Base-by-base conservation (phyloP, 1,139 yeast genomes). In the Yamadazyma sp. region DNA sequence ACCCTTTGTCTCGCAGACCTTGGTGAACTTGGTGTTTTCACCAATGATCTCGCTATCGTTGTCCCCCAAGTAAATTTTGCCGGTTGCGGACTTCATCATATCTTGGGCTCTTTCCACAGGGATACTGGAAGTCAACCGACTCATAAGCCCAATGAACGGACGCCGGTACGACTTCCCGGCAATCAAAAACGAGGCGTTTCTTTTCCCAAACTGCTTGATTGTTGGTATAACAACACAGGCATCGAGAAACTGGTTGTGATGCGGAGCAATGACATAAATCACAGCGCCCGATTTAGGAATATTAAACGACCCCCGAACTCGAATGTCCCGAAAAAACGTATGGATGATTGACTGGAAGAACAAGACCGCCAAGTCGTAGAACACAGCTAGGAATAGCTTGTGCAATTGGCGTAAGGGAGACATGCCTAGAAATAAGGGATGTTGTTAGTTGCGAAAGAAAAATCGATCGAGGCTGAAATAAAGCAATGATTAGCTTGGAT, bases 41-140 rank as follows among this genome's bases (percentile, higher is more conserved):
- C 85, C 85, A 22, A 54, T 37, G 9, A 57, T 46, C 32, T 53
- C 44, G n/a, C 67, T 61, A n/a, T 46, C 58, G 36, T 65, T 62
- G 3, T 52, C 46, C 17, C 56, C 55, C 24, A 54, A 34, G 15
- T 64, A 58, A 7, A 82, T 75, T 17, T 62, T 66, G 3, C 87
- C 85, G 2, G 56, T 53, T 4, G 69, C 78, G 5, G 59, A 48
- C 33, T 61, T 64, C 45, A 84, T 59, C 39, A 79, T 61, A 56
- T 84, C 92, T 58, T 83, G 91, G 2, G 87, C 83, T 51, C 91
- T 63, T 41, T 83, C 84, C 14, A 84, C 91, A 0, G 89, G 88
- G 31, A 83, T 83, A 2, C 87, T 79, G 34, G 81, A 75, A 2
- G 83, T 73, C 49, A 80, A 61, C 41, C 68, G 63, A 8, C 88